Evolutionary conservation across 2,329 filamentous ascomycete genomes (phyloP), one percentile per base, ranked within the genome.

Genomic region (Clarireedia monteithiana): DNA sequence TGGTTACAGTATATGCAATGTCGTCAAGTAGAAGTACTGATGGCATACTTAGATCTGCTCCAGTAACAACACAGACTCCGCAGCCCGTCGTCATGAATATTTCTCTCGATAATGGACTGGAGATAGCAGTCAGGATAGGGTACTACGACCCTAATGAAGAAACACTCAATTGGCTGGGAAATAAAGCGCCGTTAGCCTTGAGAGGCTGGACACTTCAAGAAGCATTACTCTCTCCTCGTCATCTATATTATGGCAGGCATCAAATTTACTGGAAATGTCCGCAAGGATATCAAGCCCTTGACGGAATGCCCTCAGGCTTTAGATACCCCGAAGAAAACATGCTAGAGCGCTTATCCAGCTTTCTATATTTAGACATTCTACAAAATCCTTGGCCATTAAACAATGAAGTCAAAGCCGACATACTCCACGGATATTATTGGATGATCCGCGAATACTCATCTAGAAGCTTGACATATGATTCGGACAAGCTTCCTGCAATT

Each of bases 271-370:
- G 49, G 49, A 26, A 51, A 42, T 51, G 49, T 12, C 5, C 44
- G 3, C 49, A 45, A 12, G 9, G 40, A 15, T 34, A 36, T n/a
- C 20, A 10, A 50, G 7, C 30, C n/a, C 26, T 27, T 39, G 20
- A 62, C 62, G 60, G 50, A 48, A 36, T 38, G 7, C 36, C 15
- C 20, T 20, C 20, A 20, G 20, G 20, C 20, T 20, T 20, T 20
- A 20, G 20, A 20, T 20, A 20, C 20, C 20, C 20, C 20, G 20
- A 20, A 20, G 20, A 20, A 20, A 20, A 20, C 20, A 20, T 20
- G 20, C 20, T 20, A 20, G 20, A 20, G 20, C 20, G 20, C 20
- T 20, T 20, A 20, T 20, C 20, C 20, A 20, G 20, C 2, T 20
- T 20, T 20, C 20, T 20, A 20, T 20, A 20, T 20, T 20, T 2